Base-by-base conservation (phyloP, 768 basidiomycete genomes). In the Nidularia pulvinata region DNA sequence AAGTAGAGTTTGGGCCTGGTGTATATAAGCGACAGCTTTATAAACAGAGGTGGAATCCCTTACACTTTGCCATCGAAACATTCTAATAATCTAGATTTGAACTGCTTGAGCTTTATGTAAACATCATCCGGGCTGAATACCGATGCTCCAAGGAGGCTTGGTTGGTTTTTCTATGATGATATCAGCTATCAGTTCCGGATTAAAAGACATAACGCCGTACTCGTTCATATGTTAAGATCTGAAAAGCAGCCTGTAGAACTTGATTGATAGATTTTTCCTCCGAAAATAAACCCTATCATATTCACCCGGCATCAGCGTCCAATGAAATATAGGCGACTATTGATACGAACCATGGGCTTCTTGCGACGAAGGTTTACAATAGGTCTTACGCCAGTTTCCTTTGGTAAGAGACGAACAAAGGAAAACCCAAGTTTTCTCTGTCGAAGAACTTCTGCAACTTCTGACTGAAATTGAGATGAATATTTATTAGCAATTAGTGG, bases 321-420 rank as follows among this genome's bases (percentile, higher is more conserved):
- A 25, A 25, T 25, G 25, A 25, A 25, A 25, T 25, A 25, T 25
- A 25, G 4, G 25, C 25, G 25, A 25, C 25, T 25, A 25, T 25
- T 25, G 25, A 25, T 25, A 47, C 7, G 43, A 22, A 52, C 46
- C 57, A 60, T 30, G 65, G 63, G 52, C 68, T 10, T 71, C 61
- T 73, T 78, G 49, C 85, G 79, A 22, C 85, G 80, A 43, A 98
- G 74, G 64, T 99, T 98, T 30, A 97, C 91, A 55, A 98, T 96
- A 0, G 95, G 95, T 33, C 97, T 80, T 2, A 98, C 93, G 0
- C 97, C 97, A 3, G 86, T 91, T 54, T 95, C 95, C 67, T 98
- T 99, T 0, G 97, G 97, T 16, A 99, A 73, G 6, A 98, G 76
- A 2, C 97, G 83, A 13, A 96, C 85, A 58, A 89, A 91, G 0